Conservation (phyloP, 2,329 filamentous ascomycete species). For the Beauveria rudraprayagi region DNA sequence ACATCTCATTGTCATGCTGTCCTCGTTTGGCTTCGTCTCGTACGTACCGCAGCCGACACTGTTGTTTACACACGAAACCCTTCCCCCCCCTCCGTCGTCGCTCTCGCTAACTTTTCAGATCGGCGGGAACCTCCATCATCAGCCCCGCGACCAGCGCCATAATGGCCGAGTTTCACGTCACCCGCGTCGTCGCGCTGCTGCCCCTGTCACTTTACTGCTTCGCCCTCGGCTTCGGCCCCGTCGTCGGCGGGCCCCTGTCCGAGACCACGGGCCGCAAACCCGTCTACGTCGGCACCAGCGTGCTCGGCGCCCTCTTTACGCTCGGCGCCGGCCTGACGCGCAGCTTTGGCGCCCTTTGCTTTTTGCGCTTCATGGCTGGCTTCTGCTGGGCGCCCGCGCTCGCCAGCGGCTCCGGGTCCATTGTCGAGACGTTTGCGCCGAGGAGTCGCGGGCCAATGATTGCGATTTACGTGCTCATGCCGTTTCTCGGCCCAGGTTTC, state of each 20-base stretch:
- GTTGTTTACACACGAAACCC: no score
- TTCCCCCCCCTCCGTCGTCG: no score
- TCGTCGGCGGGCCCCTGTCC: constrained; percentile 50
- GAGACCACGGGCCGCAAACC: constrained; percentile 48
- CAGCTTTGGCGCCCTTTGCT: constrained; percentile 40
- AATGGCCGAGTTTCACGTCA: constrained; percentile 44
- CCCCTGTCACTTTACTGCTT: constrained; percentile 52
- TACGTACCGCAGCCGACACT: constrained; percentile 18
- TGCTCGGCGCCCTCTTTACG: constrained; percentile 45
- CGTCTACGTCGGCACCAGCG: constrained; percentile 40
- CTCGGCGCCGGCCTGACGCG: constrained; percentile 44
- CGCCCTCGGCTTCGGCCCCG: constrained; percentile 51
- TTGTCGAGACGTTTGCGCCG: constrained; percentile 40
- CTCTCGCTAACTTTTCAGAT: constrained; percentile 24
- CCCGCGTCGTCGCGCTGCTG: constrained; percentile 48
- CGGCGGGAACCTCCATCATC: constrained; percentile 46
- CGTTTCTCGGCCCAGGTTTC: constrained; percentile 44
- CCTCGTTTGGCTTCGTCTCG: constrained; percentile 33
- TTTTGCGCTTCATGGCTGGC: constrained; percentile 50
- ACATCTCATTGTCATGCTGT: constrained; percentile 29
- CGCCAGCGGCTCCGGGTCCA: constrained; percentile 40
- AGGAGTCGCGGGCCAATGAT: constrained; percentile 35
- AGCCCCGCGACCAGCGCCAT: constrained; percentile 39
- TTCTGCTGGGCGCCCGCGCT: constrained; percentile 42
- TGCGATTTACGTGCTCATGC: constrained; percentile 40